Conservation (phyloP, 1,139 yeast genomes). For the Meyerozyma smithsonii region DNA sequence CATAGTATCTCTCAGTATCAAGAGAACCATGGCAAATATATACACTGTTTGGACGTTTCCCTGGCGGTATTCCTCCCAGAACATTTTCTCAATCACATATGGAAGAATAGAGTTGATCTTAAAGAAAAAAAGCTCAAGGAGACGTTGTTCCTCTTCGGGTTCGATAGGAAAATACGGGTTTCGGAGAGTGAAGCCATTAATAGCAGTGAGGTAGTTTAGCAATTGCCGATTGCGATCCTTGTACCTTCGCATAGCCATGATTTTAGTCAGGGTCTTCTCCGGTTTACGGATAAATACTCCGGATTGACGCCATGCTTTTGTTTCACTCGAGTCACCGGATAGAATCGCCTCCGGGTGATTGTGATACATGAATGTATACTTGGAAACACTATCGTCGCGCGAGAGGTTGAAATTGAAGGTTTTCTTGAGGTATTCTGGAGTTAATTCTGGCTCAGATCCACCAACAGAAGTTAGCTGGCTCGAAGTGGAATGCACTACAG, state of each 20-base stretch:
- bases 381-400: slow-evolving; percentile 15
- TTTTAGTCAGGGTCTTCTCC: slow-evolving; percentile 7
- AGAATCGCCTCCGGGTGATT: slow-evolving; percentile 27
- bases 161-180: slow-evolving; percentile 20
- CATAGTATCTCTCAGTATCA: slow-evolving; percentile 23
- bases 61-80: slow-evolving; percentile 25
- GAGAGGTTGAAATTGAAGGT: slow-evolving; percentile 24
- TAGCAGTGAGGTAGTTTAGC: slow-evolving; percentile 20
- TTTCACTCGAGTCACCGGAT: slow-evolving; percentile 17
- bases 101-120: slow-evolving; percentile 34
- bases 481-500: too few relatives aligned
- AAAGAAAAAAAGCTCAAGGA: slow-evolving; percentile 26
- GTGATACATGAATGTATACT: slow-evolving; percentile 21
- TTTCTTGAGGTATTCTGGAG: slow-evolving; percentile 20
- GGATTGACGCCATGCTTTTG: slow-evolving; percentile 23
- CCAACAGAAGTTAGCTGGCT: not conserved
- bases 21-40: slow-evolving; percentile 27
- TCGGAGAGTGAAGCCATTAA: slow-evolving; percentile 32
- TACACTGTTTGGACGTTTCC: slow-evolving; percentile 20
- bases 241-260: slow-evolving; percentile 4
- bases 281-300: slow-evolving; percentile 21
- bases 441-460: slow-evolving; percentile 5
- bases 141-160: slow-evolving; percentile 18
- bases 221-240: slow-evolving; percentile 10
- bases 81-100: slow-evolving; percentile 22